Percentiles rank a stretch among this genome's conserved stretches.
Conservation (phyloP, 805 yeast genomes). For the Kluyveromyces wickerhamii region DNA sequence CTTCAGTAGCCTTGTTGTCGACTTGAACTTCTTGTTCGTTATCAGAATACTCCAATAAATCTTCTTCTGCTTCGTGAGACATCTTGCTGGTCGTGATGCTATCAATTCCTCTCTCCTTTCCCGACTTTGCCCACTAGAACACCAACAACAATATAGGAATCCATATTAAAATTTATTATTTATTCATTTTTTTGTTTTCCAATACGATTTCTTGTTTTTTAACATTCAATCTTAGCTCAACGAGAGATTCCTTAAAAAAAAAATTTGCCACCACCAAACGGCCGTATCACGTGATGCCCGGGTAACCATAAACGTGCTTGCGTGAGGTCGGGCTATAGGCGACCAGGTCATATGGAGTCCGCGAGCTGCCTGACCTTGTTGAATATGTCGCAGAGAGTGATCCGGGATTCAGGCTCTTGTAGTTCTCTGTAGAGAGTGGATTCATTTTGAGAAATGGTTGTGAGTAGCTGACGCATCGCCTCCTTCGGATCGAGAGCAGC, state of each 20-base stretch:
- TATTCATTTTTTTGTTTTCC: no score
- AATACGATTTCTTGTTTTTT: no score
- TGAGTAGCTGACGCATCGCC: slow-evolving; percentile 1
- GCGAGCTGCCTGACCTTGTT: slow-evolving; percentile 1
- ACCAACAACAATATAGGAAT: no score
- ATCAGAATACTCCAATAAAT: slow-evolving; percentile 96
- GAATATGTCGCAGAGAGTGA: slow-evolving; percentile 14
- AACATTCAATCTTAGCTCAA: no score
- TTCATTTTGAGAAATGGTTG: slow-evolving; percentile 11
- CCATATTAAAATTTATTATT: no score
- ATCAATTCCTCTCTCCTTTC: no score
- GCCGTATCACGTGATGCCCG: no score
- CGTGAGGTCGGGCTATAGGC: no score
- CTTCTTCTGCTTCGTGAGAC: slow-evolving; percentile 99
- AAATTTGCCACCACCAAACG: no score
- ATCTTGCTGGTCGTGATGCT: slow-evolving; percentile 28
- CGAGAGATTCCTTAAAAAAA: no score
- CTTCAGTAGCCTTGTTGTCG: slow-evolving; percentile 40
- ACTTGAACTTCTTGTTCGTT: slow-evolving; percentile 87
- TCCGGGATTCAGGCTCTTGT: slow-evolving; percentile 11
- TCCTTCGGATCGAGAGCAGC: background rate
- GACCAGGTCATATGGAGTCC: background rate
- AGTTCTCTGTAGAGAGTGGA: slow-evolving; percentile 14
- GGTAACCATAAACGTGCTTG: no score
- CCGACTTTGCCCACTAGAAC: no score